Evolutionary conservation across 257 asterid genomes (phyloP).

Genomic region (Misopates orontium): DNA sequence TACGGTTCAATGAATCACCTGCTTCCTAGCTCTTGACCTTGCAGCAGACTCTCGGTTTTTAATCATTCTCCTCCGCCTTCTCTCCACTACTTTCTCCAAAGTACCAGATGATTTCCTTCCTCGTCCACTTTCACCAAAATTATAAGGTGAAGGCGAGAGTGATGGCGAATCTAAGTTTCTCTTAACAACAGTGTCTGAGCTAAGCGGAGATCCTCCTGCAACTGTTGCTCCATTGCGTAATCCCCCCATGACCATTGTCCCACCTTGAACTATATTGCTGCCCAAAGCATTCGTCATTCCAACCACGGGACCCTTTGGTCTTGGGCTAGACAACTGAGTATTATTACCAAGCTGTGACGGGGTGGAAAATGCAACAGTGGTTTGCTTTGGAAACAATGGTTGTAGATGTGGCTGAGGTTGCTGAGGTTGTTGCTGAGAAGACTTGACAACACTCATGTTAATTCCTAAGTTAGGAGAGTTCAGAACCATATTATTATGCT

Average conservation of each 20-base stretch:
- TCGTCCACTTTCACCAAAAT: constrained; percentile 37
- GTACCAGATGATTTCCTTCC: constrained; percentile 31
- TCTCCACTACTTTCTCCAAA: constrained; percentile 31
- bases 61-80: constrained; percentile 32
- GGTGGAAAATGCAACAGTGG: constrained; percentile 45
- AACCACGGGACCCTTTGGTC: constrained; percentile 32
- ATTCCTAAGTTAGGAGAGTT: constrained; percentile 28
- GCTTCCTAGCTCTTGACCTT: constrained; percentile 34
- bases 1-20: constrained; percentile 15
- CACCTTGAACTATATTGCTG: constrained; percentile 30
- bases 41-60: constrained; percentile 33
- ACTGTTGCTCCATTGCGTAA: constrained; percentile 23
- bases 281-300: constrained; percentile 37
- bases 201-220: constrained; percentile 13
- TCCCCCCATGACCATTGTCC: constrained; percentile 37
- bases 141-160: constrained; percentile 54
- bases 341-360: constrained; percentile 40
- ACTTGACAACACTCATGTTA: constrained; percentile 34
- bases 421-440: constrained; percentile 31
- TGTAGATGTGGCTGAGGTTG: constrained; percentile 36
- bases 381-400: constrained; percentile 57
- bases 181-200: constrained; percentile 32
- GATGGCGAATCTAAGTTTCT: constrained; percentile 45
- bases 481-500: constrained; percentile 33
- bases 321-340: constrained; percentile 34